phyloP scores from a whole-genome alignment of 1,284 basidiomycete species.

The Amylostereum chailletii region DNA sequence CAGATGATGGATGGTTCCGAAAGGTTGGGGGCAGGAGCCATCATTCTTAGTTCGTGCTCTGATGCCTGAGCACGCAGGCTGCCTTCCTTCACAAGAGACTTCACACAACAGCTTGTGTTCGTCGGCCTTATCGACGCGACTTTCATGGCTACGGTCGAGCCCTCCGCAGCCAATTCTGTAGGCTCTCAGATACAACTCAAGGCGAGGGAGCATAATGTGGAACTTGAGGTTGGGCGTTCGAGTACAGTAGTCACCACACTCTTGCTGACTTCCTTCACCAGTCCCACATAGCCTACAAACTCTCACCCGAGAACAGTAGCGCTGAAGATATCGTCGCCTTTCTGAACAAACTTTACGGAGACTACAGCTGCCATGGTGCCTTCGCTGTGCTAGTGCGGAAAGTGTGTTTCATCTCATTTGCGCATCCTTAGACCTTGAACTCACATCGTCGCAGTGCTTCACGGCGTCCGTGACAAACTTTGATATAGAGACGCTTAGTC shows the following conservation, averaged over 20 bases:
- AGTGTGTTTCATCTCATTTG: conserved; percentile 26
- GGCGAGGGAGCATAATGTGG: conserved; percentile 44
- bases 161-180: conserved; percentile 38
- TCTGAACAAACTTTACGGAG: conserved; percentile 49
- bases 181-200: conserved; percentile 43
- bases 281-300: conserved; percentile 52
- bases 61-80: conserved; percentile 18
- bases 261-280: conserved; percentile 18
- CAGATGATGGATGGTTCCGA: too few relatives aligned
- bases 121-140: conserved; percentile 47
- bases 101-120: conserved; percentile 48
- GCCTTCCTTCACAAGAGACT: conserved; percentile 44
- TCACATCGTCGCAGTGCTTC: conserved; percentile 38
- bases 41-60: background rate
- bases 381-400: conserved; percentile 52
- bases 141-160: conserved; percentile 41
- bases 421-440: background rate
- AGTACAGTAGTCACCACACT: conserved; percentile 1
- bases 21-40: too few relatives aligned
- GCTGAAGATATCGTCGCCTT: conserved; percentile 41
- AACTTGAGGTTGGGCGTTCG: conserved; percentile 39
- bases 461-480: conserved; percentile 34
- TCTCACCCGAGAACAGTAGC: conserved; percentile 40
- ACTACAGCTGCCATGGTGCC: conserved; percentile 47
- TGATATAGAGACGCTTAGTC: conserved; percentile 60